These are phyloP conservation scores for Lasiosphaeria hispida DNA, from an alignment of 495 filamentous ascomycete genomes.

Conservation along the genomic window DNA sequence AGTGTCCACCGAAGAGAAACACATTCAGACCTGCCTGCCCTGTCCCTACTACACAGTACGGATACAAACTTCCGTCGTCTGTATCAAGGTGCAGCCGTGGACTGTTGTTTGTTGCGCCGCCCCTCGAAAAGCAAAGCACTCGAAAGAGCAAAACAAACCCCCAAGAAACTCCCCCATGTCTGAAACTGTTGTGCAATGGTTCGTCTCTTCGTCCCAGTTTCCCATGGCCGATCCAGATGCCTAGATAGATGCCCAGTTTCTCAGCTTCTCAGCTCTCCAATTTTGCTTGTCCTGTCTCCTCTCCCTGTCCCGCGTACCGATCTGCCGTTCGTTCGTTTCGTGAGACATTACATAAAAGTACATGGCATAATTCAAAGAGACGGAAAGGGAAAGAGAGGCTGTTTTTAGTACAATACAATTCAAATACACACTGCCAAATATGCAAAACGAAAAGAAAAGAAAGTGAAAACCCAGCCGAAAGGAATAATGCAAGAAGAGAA, in stretches of 20 bases:
- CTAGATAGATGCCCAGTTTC: too few species aligned
- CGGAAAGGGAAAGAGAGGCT: neutral
- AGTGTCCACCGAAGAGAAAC: too few species aligned
- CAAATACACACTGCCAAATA: slow-evolving; percentile 14
- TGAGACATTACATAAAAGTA: slow-evolving; percentile 19
- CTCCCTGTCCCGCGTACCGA: neutral
- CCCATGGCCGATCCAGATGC: neutral
- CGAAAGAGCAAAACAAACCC: neutral
- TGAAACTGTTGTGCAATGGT: neutral
- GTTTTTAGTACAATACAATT: slow-evolving; percentile 11
- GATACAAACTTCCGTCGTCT: too few species aligned
- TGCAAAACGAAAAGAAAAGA: neutral
- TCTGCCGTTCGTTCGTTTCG: slow-evolving; percentile 11
- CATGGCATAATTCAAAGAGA: slow-evolving; percentile 7
- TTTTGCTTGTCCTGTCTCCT: neutral
- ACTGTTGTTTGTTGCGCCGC: neutral
- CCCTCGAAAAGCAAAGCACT: neutral
- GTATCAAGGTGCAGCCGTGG: too few species aligned
- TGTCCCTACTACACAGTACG: too few species aligned
- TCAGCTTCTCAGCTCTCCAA: neutral
- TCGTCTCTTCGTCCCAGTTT: neutral
- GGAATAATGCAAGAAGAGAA: slow-evolving; percentile 11
- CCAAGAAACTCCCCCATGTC: neutral
- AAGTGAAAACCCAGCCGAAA: neutral
- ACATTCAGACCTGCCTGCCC: too few species aligned